Evolutionary conservation across 768 basidiomycete genomes (phyloP).

Genomic region (Mycena galericulata): DNA sequence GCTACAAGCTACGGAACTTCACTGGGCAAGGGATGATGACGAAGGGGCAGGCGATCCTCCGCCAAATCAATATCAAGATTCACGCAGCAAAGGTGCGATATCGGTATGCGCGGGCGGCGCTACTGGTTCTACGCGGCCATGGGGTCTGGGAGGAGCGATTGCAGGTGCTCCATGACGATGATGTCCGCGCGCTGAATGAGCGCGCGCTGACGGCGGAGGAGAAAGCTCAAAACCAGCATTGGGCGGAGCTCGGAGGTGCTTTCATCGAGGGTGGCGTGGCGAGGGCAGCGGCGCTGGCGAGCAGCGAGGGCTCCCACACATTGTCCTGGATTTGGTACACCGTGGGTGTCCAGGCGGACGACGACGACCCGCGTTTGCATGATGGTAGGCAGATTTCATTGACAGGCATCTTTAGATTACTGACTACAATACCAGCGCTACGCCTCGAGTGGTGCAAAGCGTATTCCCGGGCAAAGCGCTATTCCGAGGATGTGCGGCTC

Average conservation of each 20-base stretch:
- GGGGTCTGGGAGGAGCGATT: conserved; percentile 2
- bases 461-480: conserved; percentile 18
- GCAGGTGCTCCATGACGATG: background rate
- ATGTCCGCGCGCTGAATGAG: conserved; percentile 11
- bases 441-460: conserved; percentile 15
- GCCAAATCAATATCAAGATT: background rate
- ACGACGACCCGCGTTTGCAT: background rate
- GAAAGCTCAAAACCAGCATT: too few relatives aligned
- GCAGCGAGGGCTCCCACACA: background rate
- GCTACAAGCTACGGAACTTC: conserved; percentile 6
- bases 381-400: background rate
- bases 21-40: too few relatives aligned
- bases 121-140: background rate
- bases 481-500: conserved; percentile 30
- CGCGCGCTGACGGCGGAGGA: too few relatives aligned
- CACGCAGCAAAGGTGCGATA: conserved; percentile 5
- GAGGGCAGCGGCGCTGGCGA: background rate
- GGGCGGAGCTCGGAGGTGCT: too few relatives aligned
- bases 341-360: background rate
- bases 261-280: too few relatives aligned
- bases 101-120: background rate
- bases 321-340: conserved; percentile 10
- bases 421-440: background rate
- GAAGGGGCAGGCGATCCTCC: background rate
- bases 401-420: background rate